Conservation (phyloP, 2,329 filamentous ascomycete species). For the Cladosporium sphaerospermum region DNA sequence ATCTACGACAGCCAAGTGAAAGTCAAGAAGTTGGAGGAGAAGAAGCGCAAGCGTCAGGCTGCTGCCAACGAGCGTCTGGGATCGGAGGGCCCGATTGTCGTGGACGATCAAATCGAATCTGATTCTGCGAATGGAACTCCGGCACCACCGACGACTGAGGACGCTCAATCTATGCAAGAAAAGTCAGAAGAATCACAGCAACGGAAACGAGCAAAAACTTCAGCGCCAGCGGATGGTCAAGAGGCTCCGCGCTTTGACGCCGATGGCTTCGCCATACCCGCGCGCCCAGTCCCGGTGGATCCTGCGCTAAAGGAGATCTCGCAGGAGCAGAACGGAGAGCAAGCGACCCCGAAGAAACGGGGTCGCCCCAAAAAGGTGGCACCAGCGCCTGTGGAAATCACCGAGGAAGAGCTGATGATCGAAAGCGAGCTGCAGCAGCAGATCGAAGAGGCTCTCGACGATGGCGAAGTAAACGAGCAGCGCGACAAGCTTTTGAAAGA, state of each 20-base stretch:
- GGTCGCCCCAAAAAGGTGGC: conserved; percentile 25
- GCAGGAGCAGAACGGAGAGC: neutral
- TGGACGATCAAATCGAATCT: conserved; percentile 15
- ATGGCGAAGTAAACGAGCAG: conserved; percentile 25
- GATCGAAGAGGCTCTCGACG: conserved; percentile 32
- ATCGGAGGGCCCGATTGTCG: conserved; percentile 7
- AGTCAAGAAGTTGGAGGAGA: conserved; percentile 29
- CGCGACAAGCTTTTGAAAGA: conserved; percentile 26
- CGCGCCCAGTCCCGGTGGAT: conserved; percentile 22
- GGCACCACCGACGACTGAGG: conserved; percentile 2
- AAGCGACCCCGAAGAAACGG: conserved; percentile 30
- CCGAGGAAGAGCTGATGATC: conserved; percentile 41
- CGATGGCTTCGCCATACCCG: conserved; percentile 38
- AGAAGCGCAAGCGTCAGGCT: conserved; percentile 24
- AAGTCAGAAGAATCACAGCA: neutral
- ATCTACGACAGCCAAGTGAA: conserved; percentile 62
- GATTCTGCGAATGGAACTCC: conserved; percentile 9
- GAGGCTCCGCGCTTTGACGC: conserved; percentile 30
- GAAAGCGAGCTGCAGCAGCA: conserved; percentile 43
- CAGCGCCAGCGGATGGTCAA: conserved; percentile 5
- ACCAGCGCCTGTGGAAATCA: conserved; percentile 29
- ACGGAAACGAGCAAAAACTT: conserved; percentile 2
- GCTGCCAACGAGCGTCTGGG: conserved; percentile 15
- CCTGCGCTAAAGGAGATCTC: conserved; percentile 12
- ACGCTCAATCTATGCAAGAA: neutral